Base-by-base conservation (phyloP, 148 eudicot genomes). In the Persicaria tinctoria region DNA sequence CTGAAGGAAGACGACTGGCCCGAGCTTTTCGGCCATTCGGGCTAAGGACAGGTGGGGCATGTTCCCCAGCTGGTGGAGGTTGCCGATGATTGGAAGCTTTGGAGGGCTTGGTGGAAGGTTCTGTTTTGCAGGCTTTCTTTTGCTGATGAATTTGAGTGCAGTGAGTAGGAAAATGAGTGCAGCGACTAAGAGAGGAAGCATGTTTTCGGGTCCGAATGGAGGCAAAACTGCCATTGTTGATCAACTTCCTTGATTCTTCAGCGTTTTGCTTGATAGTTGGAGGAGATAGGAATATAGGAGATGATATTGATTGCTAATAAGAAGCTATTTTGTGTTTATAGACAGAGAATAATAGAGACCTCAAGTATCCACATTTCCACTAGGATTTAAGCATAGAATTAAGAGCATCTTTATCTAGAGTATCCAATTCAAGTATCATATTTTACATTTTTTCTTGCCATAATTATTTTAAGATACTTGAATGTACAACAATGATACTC, bases 31-130 rank as follows among this genome's bases (percentile, higher is more conserved):
- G 1, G 94, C 73, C 0, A 90, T 79, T 16, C 45, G 75, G 3
- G 68, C 14, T 20, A 88, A 86, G 14, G 85, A 75, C 8, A 74
- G 73, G 73, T 82, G 88, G 11, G 89, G 89, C 62, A 49, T 38
- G 27, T 51, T 66, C n/a, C 85, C 89, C 0, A 90, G 81, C 72
- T 87, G 91, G 74, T 88, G 94, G 68, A 90, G 87, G 82, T 88
- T 86, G 8, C 94, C 91, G 9, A 90, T 84, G 46, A 90, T 73
- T 27, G 93, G 91, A 5, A 87, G 84, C 55, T 74, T 80, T 56
- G 82, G 62, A 11, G 89, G 91, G 55, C 85, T 54, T 70, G 90
- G 90, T 54, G 88, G 93, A 51, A 83, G 81, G 54, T 66, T 66
- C 44, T 12, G 56, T 53, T 53, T 53, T 53, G 56, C 13, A 13